Evolutionary conservation across 352 stramenopile species (phyloP).

Genomic region (Phytopythium cucurbitacearum): DNA sequence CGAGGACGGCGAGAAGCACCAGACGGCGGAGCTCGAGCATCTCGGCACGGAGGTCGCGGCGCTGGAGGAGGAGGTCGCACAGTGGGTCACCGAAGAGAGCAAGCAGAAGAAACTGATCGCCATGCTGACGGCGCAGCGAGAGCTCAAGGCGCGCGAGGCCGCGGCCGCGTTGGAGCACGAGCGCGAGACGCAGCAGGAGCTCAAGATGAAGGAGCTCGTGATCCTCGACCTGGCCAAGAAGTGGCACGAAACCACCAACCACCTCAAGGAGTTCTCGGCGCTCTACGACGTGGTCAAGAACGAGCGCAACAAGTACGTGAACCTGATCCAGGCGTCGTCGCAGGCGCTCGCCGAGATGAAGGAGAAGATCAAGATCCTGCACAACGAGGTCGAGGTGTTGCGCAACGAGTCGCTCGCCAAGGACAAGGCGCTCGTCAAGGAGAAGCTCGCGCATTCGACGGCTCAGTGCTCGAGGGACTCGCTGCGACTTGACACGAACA

Average conservation of each 20-base stretch:
- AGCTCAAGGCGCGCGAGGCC: conserved; percentile 89
- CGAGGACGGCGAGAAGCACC: conserved; percentile 76
- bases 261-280: conserved; percentile 90
- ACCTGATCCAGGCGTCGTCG: conserved; percentile 88
- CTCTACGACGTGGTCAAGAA: conserved; percentile 96
- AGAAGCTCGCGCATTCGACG: conserved; percentile 80
- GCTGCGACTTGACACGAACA: conserved; percentile 89
- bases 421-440: conserved; percentile 91
- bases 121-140: conserved; percentile 86
- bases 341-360: conserved; percentile 95
- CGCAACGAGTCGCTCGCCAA: conserved; percentile 91
- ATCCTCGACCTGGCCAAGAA: conserved; percentile 94
- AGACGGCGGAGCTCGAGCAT: conserved; percentile 57
- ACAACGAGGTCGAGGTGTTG: conserved; percentile 94
- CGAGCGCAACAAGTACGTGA: conserved; percentile 96
- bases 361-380: conserved; percentile 95
- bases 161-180: conserved; percentile 70
- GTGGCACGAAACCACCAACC: conserved; percentile 91
- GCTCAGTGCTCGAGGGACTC: conserved; percentile 88
- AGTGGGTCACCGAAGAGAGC: conserved; percentile 86
- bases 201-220: conserved; percentile 92
- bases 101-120: conserved; percentile 88
- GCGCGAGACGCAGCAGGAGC: conserved; percentile 83
- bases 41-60: conserved; percentile 57
- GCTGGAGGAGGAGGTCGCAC: conserved; percentile 77